Percentiles rank a stretch among this genome's conserved stretches.
These are phyloP conservation scores for Pyrenula massariospora DNA, from an alignment of 495 filamentous ascomycete genomes.

Conservation along the genomic window DNA sequence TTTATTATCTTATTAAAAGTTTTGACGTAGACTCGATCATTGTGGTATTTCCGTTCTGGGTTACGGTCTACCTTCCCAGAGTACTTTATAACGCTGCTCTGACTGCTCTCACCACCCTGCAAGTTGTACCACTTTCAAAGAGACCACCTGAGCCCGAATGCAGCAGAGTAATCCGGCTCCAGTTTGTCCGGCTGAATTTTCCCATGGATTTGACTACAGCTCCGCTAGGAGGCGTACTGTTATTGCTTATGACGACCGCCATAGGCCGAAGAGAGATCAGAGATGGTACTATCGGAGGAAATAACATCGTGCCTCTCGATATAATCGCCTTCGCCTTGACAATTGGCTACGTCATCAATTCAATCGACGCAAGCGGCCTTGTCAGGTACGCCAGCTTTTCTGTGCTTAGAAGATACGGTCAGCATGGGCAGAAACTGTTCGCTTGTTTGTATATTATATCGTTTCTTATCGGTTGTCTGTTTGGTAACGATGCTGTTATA, in stretches of 20 bases:
- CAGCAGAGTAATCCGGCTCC: constrained; percentile 2
- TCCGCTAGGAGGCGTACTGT: constrained; percentile 52
- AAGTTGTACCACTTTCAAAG: constrained; percentile 35
- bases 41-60: constrained; percentile 52
- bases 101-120: constrained; percentile 26
- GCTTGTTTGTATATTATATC: constrained; percentile 60
- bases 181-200: constrained; percentile 34
- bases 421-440: constrained; percentile 46
- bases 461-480: constrained; percentile 47
- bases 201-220: constrained; percentile 58
- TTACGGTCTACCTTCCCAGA: constrained; percentile 43
- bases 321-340: constrained; percentile 60
- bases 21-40: constrained; percentile 38
- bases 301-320: constrained; percentile 48
- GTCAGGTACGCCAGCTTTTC: constrained; percentile 55
- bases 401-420: constrained; percentile 50
- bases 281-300: constrained; percentile 47
- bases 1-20: constrained; percentile 2
- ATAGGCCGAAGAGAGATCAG: constrained; percentile 49
- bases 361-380: constrained; percentile 58
- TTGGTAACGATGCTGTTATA: constrained; percentile 63
- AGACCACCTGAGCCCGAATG: background rate
- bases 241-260: constrained; percentile 48
- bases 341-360: constrained; percentile 62
- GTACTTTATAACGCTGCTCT: constrained; percentile 25